Percentiles rank a stretch among this genome's conserved stretches.
Conservation (phyloP, 2,329 filamentous ascomycete genomes). For the Xylariaceae sp. region DNA sequence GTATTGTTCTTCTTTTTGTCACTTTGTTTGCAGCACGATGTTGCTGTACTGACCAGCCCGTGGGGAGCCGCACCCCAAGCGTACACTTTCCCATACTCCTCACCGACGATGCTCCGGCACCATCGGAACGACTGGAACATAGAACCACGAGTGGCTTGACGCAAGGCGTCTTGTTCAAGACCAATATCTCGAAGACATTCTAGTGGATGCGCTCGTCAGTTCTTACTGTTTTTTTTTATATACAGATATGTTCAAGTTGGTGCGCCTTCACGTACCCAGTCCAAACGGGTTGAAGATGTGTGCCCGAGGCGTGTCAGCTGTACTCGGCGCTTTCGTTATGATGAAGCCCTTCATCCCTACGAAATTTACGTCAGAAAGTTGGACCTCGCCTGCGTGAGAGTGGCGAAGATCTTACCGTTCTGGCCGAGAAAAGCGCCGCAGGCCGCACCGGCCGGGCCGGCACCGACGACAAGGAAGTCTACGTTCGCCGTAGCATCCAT, state of each 20-base stretch:
- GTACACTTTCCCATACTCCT: constrained; percentile 45
- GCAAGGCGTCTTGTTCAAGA: constrained; percentile 36
- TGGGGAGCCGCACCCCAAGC: constrained; percentile 47
- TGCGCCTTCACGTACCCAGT: constrained; percentile 28
- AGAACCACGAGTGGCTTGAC: constrained; percentile 32
- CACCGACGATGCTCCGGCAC: constrained; percentile 48
- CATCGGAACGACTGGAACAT: constrained; percentile 49
- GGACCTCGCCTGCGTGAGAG: neutral
- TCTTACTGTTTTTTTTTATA: neutral
- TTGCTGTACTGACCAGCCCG: constrained; percentile 32
- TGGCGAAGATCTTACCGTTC: too few species aligned
- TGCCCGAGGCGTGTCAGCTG: constrained; percentile 53
- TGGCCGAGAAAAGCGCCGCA: constrained; percentile 17
- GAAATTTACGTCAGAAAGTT: constrained; percentile 1
- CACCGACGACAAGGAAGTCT: constrained; percentile 41
- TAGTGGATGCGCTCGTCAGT: constrained; percentile 9
- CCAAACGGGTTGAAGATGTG: constrained; percentile 59
- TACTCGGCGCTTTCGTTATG: constrained; percentile 43
- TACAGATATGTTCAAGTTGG: too few species aligned
- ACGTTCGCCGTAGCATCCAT: constrained; percentile 8
- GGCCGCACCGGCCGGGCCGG: constrained; percentile 17
- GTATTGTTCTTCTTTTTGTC: neutral
- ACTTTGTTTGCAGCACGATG: neutral
- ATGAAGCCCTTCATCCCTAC: constrained; percentile 49
- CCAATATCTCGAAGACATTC: constrained; percentile 52